Conservation (phyloP, 768 basidiomycete genomes). For the Suillus occidentalis region DNA sequence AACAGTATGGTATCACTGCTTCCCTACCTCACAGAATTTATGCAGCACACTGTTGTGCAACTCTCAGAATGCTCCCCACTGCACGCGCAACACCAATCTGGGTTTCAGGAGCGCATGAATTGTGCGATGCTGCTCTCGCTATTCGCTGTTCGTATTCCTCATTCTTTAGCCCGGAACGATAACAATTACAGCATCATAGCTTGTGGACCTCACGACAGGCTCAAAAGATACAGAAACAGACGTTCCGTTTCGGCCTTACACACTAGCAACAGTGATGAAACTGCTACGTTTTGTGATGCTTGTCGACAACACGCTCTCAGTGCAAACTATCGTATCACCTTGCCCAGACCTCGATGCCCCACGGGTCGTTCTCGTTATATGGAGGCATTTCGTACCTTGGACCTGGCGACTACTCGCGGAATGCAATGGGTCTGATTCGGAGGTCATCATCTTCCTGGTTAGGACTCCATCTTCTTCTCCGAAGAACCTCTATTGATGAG, state of each 20-base stretch:
- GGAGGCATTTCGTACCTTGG: slow-evolving; percentile 61
- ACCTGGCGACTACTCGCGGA: slow-evolving; percentile 66
- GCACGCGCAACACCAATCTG: background rate
- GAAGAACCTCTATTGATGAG: slow-evolving; percentile 6
- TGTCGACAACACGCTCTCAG: slow-evolving; percentile 18
- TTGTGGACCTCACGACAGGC: slow-evolving; percentile 19
- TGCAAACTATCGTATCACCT: slow-evolving; percentile 14
- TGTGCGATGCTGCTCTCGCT: slow-evolving; percentile 38
- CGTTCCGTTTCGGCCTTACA: slow-evolving; percentile 47
- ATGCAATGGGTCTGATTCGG: slow-evolving; percentile 46
- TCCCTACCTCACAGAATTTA: background rate
- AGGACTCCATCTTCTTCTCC: slow-evolving; percentile 16
- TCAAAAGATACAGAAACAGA: background rate
- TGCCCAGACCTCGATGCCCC: slow-evolving; percentile 38
- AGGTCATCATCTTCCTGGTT: slow-evolving; percentile 51
- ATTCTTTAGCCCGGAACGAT: background rate
- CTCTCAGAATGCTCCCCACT: slow-evolving; percentile 6
- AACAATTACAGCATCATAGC: slow-evolving; percentile 14
- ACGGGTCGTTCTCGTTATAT: slow-evolving; percentile 53
- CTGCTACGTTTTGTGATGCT: slow-evolving; percentile 43
- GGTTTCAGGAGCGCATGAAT: slow-evolving; percentile 28
- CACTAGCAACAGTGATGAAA: slow-evolving; percentile 42
- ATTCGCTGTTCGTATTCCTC: slow-evolving; percentile 32
- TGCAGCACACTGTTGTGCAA: slow-evolving; percentile 6
- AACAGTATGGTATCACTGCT: slow-evolving; percentile 1